A percentile compares a stretch with the other conserved stretches of the same genome.
These are phyloP conservation scores for Cryphonectria radicalis DNA, from an alignment of 2,329 filamentous ascomycete species.

Conservation along the genomic window DNA sequence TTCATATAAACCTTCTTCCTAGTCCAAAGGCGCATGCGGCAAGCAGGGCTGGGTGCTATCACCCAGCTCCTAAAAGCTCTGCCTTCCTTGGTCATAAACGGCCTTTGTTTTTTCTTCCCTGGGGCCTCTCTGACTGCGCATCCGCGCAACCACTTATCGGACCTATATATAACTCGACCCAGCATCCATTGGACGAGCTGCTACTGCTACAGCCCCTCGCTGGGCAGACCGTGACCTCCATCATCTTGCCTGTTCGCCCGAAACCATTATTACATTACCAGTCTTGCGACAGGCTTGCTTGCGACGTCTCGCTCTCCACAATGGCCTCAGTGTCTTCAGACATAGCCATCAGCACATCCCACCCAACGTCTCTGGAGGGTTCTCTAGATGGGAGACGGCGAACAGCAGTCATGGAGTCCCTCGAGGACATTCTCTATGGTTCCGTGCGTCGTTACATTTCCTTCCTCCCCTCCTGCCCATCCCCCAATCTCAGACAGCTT, in stretches of 20 bases:
- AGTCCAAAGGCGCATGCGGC: slow-evolving; percentile 16
- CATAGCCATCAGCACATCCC: slow-evolving; percentile 20
- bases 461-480: background rate
- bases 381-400: slow-evolving; percentile 38
- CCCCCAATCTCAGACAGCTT: background rate
- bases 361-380: slow-evolving; percentile 14
- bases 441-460: slow-evolving; percentile 61
- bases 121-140: slow-evolving; percentile 10
- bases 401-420: slow-evolving; percentile 62
- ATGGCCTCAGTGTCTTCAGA: slow-evolving; percentile 24
- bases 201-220: background rate
- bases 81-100: slow-evolving; percentile 2
- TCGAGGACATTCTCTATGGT: slow-evolving; percentile 88
- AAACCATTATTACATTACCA: background rate
- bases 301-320: slow-evolving; percentile 17
- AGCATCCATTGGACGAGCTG: slow-evolving; percentile 1
- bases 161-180: background rate
- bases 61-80: slow-evolving; percentile 25
- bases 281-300: slow-evolving; percentile 21
- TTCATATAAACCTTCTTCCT: background rate
- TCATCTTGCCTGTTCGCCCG: background rate
- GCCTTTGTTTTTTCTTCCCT: background rate
- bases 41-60: slow-evolving; percentile 23
- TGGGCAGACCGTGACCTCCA: background rate
- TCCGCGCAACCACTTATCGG: slow-evolving; percentile 5